A percentile compares a stretch with the other conserved stretches of the same genome.
These are phyloP conservation scores for Pisolithus orientalis DNA, from an alignment of 768 basidiomycete species.

Conservation along the genomic window DNA sequence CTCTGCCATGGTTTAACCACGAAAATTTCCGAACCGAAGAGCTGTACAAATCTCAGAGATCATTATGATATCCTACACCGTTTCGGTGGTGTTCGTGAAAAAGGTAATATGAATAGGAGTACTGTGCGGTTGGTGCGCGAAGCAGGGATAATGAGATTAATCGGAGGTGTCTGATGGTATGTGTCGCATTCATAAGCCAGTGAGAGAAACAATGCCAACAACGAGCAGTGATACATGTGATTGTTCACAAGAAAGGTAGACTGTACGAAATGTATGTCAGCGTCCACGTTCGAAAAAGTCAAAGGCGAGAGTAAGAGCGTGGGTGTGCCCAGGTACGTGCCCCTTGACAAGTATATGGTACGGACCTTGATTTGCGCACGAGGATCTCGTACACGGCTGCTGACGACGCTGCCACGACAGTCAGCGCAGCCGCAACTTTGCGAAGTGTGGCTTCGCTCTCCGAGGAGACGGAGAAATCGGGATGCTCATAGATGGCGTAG, in stretches of 20 bases:
- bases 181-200: neutral
- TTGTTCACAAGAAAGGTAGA: neutral
- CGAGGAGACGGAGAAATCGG: constrained; percentile 6
- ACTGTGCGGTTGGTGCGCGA: too few relatives aligned
- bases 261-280: neutral
- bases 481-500: constrained; percentile 18
- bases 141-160: too few relatives aligned
- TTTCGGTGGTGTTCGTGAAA: too few relatives aligned
- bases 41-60: too few relatives aligned
- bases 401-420: constrained; percentile 27
- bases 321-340: too few relatives aligned
- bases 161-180: too few relatives aligned
- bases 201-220: neutral
- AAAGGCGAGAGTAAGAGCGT: too few relatives aligned
- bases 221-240: neutral
- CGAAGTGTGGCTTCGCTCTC: constrained; percentile 8
- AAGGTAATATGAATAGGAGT: too few relatives aligned
- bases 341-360: neutral
- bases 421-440: constrained; percentile 20
- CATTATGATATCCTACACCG: too few relatives aligned
- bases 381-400: constrained; percentile 27
- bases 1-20: neutral
- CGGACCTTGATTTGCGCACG: constrained; percentile 17
- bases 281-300: too few relatives aligned
- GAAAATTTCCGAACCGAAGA: neutral